Evolutionary conservation across 495 filamentous ascomycete genomes (phyloP).

Genomic region (Cercophora sp.): DNA sequence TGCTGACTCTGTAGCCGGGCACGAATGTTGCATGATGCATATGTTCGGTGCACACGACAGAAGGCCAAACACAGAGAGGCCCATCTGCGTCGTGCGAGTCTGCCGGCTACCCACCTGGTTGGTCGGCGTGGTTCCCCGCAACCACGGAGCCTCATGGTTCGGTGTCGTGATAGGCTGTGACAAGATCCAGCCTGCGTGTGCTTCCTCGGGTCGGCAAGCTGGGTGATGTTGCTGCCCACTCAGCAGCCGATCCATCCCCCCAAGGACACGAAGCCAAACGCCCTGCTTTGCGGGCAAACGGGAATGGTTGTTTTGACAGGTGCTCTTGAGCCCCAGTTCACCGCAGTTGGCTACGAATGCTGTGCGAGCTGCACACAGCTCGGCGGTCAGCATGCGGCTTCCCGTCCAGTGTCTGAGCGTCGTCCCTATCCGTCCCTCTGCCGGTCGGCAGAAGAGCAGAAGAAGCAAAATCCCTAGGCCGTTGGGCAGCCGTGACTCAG

Average conservation of each 20-base stretch:
- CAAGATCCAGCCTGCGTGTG: conserved; percentile 14
- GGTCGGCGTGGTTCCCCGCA: conserved; percentile 12
- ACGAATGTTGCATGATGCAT: conserved; percentile 24
- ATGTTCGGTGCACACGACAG: conserved; percentile 17
- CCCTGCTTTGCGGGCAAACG: conserved; percentile 8
- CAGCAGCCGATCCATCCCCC: no score
- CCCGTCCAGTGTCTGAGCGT: conserved; percentile 8
- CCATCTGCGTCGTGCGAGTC: not conserved
- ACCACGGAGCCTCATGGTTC: conserved; percentile 19
- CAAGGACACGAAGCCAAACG: not conserved
- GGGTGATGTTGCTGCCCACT: conserved; percentile 12
- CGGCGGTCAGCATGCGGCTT: conserved; percentile 19
- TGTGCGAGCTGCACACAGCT: conserved; percentile 9
- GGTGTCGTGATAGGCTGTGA: conserved; percentile 12
- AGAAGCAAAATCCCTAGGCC: not conserved
- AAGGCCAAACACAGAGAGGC: not conserved
- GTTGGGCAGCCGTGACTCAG: conserved; percentile 10
- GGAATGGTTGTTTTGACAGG: conserved; percentile 2
- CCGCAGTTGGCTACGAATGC: conserved; percentile 7
- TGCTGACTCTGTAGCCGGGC: no score
- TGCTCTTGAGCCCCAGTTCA: not conserved
- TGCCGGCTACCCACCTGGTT: no score
- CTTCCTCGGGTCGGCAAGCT: conserved; percentile 17
- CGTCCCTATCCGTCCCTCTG: not conserved
- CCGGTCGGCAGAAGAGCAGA: not conserved